Evolutionary conservation across 208 protist species (phyloP).

Genomic region (Spongospora subterranea): DNA sequence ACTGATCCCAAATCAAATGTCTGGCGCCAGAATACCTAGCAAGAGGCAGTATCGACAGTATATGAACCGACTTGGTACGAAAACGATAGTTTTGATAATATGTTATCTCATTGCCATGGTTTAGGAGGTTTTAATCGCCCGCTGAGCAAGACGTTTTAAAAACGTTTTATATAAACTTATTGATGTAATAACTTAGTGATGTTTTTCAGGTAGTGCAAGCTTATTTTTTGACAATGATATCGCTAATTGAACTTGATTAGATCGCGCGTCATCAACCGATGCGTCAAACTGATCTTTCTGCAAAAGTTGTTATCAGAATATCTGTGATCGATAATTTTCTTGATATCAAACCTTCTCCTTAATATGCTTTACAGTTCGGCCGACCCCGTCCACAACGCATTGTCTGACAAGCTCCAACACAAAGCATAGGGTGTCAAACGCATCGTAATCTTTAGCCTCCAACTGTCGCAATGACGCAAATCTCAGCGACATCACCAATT

Average conservation of each 20-base stretch:
- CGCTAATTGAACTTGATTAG: neutral
- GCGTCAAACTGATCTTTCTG: neutral
- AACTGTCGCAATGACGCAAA: neutral
- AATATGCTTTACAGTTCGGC: neutral
- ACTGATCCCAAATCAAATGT: conserved; percentile 7
- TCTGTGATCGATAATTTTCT: no score
- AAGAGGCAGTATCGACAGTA: conserved; percentile 57
- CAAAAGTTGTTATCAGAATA: neutral
- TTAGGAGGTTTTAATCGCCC: neutral
- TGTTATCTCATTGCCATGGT: no score
- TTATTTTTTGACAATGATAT: neutral
- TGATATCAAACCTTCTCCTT: neutral
- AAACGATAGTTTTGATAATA: no score
- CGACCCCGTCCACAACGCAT: neutral
- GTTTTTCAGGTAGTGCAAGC: neutral
- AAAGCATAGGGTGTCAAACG: neutral
- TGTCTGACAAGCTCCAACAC: neutral
- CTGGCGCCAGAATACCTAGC: conserved; percentile 42
- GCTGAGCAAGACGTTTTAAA: neutral
- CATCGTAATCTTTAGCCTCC: neutral
- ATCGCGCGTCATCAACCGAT: neutral
- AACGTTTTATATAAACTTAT: neutral
- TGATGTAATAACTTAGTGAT: neutral
- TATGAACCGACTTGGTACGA: conserved; percentile 59
- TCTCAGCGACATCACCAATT: neutral